phyloP scores from a whole-genome alignment of 768 basidiomycete genomes.

The Scleroderma bovista region DNA sequence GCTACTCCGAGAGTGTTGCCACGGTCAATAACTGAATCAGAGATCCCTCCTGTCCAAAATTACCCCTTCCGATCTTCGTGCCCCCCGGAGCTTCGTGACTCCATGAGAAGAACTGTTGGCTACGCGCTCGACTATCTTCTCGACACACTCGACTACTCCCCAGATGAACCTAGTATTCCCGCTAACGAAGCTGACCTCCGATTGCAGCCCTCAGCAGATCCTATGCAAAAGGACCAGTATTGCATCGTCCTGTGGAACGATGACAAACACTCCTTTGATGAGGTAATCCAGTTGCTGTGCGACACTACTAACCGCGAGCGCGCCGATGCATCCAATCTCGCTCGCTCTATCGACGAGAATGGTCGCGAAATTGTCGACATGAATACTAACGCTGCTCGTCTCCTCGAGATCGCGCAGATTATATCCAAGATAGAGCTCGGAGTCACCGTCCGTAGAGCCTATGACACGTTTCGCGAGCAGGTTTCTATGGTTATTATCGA shows the following conservation, averaged over 20 bases:
- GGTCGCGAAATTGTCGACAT: constrained; percentile 85
- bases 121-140: constrained; percentile 81
- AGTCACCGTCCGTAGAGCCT: constrained; percentile 81
- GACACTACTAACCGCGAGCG: constrained; percentile 46
- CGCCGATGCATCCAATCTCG: constrained; percentile 53
- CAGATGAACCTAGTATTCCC: constrained; percentile 70
- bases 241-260: constrained; percentile 92
- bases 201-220: constrained; percentile 69
- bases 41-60: constrained; percentile 56
- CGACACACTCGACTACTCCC: constrained; percentile 76
- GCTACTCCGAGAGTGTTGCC: constrained; percentile 40
- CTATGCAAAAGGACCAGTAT: constrained; percentile 73
- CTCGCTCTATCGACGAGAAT: constrained; percentile 62
- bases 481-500: constrained; percentile 79
- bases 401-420: constrained; percentile 74
- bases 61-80: constrained; percentile 52
- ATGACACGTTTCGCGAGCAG: constrained; percentile 87
- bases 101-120: constrained; percentile 66
- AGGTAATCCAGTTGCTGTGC: constrained; percentile 70
- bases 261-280: constrained; percentile 91
- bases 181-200: constrained; percentile 63
- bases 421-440: constrained; percentile 88
- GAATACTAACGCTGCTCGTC: constrained; percentile 42
- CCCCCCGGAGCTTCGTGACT: constrained; percentile 65
- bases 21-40: constrained; percentile 36